Percentiles rank a stretch among this genome's conserved stretches.
These are phyloP conservation scores for Grigorovia transvaalensis DNA, from an alignment of 805 yeast species.

Conservation along the genomic window DNA sequence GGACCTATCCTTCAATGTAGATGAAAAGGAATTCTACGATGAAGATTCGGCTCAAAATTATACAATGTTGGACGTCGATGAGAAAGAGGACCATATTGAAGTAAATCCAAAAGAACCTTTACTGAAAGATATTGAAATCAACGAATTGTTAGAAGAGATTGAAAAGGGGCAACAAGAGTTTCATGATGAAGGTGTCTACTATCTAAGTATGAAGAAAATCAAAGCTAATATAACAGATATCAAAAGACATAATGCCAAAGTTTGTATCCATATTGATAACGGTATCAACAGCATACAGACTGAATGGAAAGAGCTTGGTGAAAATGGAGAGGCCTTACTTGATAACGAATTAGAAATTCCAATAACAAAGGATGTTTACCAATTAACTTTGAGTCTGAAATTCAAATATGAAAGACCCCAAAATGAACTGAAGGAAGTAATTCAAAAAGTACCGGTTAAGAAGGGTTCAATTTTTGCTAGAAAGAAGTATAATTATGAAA, in stretches of 20 bases:
- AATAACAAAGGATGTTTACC: slow-evolving; percentile 31
- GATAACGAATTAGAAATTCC: slow-evolving; percentile 66
- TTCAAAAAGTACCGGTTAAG: slow-evolving; percentile 43
- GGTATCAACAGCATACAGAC: slow-evolving; percentile 74
- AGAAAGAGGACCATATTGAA: neutral
- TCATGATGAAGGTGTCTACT: slow-evolving; percentile 38
- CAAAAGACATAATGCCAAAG: slow-evolving; percentile 35
- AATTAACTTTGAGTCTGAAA: slow-evolving; percentile 64
- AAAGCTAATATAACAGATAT: slow-evolving; percentile 41
- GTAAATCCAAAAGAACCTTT: neutral
- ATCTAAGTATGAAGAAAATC: slow-evolving; percentile 40
- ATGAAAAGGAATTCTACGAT: neutral
- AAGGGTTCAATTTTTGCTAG: slow-evolving; percentile 26
- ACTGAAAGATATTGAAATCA: neutral
- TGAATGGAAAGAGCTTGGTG: slow-evolving; percentile 32
- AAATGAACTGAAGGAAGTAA: slow-evolving; percentile 47
- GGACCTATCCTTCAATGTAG: neutral
- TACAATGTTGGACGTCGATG: neutral
- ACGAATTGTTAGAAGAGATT: neutral
- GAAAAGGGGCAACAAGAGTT: neutral
- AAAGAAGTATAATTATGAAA: slow-evolving; percentile 29
- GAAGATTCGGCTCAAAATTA: neutral
- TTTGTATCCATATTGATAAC: slow-evolving; percentile 54
- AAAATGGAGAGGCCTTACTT: slow-evolving; percentile 28
- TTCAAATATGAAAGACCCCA: slow-evolving; percentile 40